Evolutionary conservation across 768 basidiomycete genomes (phyloP).

Genomic region (Hirschioporus abietinus): DNA sequence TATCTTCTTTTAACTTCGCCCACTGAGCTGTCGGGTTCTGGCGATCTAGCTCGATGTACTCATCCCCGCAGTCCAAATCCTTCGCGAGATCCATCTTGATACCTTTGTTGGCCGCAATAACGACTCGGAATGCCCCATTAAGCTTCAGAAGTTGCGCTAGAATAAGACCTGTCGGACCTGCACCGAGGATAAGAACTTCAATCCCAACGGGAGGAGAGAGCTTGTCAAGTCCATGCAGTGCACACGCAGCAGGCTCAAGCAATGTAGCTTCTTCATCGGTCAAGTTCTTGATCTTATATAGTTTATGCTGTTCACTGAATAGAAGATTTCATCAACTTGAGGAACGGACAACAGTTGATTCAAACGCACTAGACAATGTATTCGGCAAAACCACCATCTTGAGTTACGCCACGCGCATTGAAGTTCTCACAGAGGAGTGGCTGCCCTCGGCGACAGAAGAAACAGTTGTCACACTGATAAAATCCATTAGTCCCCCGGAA

Average conservation of each 20-base stretch:
- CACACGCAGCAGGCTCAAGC: slow-evolving; percentile 38
- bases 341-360: background rate
- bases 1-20: slow-evolving; percentile 33
- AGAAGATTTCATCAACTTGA: background rate
- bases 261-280: slow-evolving; percentile 37
- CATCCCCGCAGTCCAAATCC: slow-evolving; percentile 32
- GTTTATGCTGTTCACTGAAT: slow-evolving; percentile 26
- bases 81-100: slow-evolving; percentile 39
- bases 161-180: slow-evolving; percentile 38
- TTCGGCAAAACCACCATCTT: slow-evolving; percentile 38
- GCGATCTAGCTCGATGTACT: slow-evolving; percentile 37
- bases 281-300: slow-evolving; percentile 37
- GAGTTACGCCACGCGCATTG: slow-evolving; percentile 29
- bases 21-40: slow-evolving; percentile 31
- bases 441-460: slow-evolving; percentile 35
- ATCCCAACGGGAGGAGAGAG: slow-evolving; percentile 34
- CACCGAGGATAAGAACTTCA: slow-evolving; percentile 37
- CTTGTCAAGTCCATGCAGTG: slow-evolving; percentile 41
- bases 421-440: slow-evolving; percentile 36
- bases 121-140: slow-evolving; percentile 19
- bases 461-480: slow-evolving; percentile 29
- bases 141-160: slow-evolving; percentile 35
- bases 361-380: slow-evolving; percentile 32
- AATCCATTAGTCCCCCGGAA: too few species aligned
- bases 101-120: slow-evolving; percentile 32